Conservation (phyloP, 345 rosid genomes). For the Salix exigua region DNA sequence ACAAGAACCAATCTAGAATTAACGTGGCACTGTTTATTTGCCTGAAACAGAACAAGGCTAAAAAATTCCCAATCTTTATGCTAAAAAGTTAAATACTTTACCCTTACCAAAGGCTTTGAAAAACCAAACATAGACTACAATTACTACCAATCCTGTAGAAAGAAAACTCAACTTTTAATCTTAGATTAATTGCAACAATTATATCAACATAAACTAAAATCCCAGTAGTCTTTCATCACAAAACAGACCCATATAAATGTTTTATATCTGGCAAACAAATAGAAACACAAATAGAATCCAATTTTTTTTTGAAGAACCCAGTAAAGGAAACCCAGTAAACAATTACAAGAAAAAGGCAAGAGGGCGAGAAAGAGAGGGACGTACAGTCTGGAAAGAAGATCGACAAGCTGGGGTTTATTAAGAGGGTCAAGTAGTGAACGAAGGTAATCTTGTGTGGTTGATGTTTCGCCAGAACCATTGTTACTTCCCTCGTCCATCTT, state of each 20-base stretch:
- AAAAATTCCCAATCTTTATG: not conserved
- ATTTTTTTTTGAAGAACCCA: not conserved
- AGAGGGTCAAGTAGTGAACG: slow-evolving; percentile 62
- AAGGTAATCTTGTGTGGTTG: slow-evolving; percentile 36
- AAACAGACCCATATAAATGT: not conserved
- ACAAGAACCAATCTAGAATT: not conserved
- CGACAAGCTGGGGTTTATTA: slow-evolving; percentile 60
- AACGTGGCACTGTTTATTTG: not conserved
- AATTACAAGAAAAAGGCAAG: not conserved
- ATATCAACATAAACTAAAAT: not conserved
- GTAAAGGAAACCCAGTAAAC: not conserved
- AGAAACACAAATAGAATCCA: not conserved
- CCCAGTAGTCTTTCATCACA: not conserved
- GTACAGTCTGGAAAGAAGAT: slow-evolving; percentile 59
- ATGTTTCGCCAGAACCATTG: slow-evolving; percentile 12
- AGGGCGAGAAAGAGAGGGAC: slow-evolving; percentile 3
- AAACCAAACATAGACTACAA: not conserved
- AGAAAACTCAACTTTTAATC: not conserved
- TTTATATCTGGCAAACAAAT: not conserved
- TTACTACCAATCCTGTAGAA: not conserved
- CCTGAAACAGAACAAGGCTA: not conserved
- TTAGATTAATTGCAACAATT: not conserved
- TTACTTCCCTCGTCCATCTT: slow-evolving; percentile 48
- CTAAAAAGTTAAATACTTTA: not conserved
- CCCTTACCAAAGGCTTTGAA: not conserved